Evolutionary conservation across 2,329 filamentous ascomycete species (phyloP).

Genomic region (Cytospora mali): DNA sequence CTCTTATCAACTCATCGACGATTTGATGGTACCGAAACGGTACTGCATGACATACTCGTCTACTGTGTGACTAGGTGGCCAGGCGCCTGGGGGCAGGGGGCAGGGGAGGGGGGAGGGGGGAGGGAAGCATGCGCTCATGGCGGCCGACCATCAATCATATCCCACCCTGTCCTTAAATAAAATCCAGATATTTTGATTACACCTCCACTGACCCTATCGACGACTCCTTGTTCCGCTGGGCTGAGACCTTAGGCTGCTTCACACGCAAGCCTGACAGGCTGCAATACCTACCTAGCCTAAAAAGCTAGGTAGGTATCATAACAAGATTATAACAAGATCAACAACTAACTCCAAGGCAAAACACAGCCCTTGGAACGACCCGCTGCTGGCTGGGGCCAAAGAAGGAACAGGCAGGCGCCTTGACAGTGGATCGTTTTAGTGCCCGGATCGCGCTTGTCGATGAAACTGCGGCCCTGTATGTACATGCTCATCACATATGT

Average conservation of each 20-base stretch:
- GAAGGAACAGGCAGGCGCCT: neutral
- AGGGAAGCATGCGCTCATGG: neutral
- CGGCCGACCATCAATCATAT: conserved; percentile 10
- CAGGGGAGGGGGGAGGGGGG: no score
- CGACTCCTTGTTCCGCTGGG: conserved; percentile 5
- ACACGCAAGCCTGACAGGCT: neutral
- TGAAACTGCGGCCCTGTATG: neutral
- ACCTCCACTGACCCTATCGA: neutral
- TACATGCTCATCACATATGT: no score
- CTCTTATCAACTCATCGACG: no score
- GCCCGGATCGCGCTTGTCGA: neutral
- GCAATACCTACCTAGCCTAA: no score
- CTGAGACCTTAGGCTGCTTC: conserved; percentile 20
- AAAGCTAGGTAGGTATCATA: no score
- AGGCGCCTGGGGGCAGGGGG: no score
- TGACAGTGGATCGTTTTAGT: neutral
- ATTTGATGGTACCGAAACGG: no score
- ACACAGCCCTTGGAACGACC: neutral
- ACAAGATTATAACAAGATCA: no score
- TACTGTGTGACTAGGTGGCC: no score
- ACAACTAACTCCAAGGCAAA: neutral
- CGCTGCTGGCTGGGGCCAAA: no score
- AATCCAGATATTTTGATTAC: no score
- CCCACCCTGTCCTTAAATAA: neutral
- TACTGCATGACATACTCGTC: no score